These are phyloP conservation scores for Mycena vitilis DNA, from an alignment of 768 basidiomycete genomes.

Conservation along the genomic window DNA sequence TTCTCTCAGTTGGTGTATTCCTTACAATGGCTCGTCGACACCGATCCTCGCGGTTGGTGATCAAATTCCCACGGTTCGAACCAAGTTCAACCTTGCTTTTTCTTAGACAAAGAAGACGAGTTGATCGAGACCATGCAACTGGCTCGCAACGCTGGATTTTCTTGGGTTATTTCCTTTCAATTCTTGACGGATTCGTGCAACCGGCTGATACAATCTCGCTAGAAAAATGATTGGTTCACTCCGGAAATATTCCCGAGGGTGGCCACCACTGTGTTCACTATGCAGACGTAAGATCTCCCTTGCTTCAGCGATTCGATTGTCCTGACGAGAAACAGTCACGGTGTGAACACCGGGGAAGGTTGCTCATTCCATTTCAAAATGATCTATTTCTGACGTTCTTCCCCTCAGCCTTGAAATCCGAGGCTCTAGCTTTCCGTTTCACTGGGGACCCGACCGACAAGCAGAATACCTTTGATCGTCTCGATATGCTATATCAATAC, in stretches of 20 bases:
- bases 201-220: not conserved
- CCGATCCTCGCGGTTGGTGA: constrained; percentile 49
- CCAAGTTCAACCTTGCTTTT: not conserved
- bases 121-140: constrained; percentile 57
- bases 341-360: constrained; percentile 54
- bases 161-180: constrained; percentile 43
- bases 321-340: constrained; percentile 45
- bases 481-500: constrained; percentile 52
- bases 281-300: constrained; percentile 45
- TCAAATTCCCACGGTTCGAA: not conserved
- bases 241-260: constrained; percentile 50
- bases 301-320: not conserved
- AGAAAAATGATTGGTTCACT: constrained; percentile 54
- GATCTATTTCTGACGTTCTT: constrained; percentile 20
- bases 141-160: constrained; percentile 51
- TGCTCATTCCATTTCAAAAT: constrained; percentile 19
- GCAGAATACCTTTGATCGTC: constrained; percentile 51
- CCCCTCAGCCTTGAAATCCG: constrained; percentile 51
- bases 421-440: constrained; percentile 55
- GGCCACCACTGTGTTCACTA: constrained; percentile 43
- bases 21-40: constrained; percentile 55
- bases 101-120: constrained; percentile 47
- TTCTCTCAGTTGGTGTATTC: constrained; percentile 47
- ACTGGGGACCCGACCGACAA: constrained; percentile 53
- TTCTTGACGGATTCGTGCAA: not conserved